Percentiles rank a stretch among this genome's conserved stretches.
These are phyloP conservation scores for Aspergillus quadrilineatus DNA, from an alignment of 2,329 filamentous ascomycete species.

Conservation along the genomic window DNA sequence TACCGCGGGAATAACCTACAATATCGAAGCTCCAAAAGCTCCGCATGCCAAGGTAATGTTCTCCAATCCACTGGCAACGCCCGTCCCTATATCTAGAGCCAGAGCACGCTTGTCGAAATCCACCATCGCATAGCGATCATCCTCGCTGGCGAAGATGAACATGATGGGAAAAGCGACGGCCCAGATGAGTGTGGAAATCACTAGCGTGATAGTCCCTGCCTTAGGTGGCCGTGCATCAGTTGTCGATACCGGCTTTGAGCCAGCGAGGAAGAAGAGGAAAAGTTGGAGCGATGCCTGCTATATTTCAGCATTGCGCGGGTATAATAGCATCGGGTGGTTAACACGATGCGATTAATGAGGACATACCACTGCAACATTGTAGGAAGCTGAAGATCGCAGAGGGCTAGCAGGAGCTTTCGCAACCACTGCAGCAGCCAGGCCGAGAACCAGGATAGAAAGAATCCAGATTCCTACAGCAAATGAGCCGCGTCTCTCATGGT, in stretches of 20 bases:
- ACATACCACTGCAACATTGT: constrained; percentile 4
- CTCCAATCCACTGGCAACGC: background rate
- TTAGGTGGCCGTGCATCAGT: constrained; percentile 2
- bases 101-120: background rate
- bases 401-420: constrained; percentile 3
- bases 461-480: background rate
- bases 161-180: constrained; percentile 5
- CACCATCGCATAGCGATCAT: background rate
- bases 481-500: background rate
- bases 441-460: constrained; percentile 3
- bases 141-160: background rate
- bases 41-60: background rate
- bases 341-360: background rate
- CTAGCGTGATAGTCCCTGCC: background rate
- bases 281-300: background rate
- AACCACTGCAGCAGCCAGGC: constrained; percentile 2
- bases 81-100: background rate
- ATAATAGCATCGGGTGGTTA: background rate
- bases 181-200: constrained; percentile 1
- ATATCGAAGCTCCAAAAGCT: background rate
- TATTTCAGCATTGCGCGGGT: background rate
- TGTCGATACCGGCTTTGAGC: constrained; percentile 2
- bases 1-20: background rate
- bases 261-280: background rate
- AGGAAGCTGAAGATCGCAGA: constrained; percentile 2